phyloP scores from a whole-genome alignment of 164 flowering plant species.

The Amborella trichopoda region DNA sequence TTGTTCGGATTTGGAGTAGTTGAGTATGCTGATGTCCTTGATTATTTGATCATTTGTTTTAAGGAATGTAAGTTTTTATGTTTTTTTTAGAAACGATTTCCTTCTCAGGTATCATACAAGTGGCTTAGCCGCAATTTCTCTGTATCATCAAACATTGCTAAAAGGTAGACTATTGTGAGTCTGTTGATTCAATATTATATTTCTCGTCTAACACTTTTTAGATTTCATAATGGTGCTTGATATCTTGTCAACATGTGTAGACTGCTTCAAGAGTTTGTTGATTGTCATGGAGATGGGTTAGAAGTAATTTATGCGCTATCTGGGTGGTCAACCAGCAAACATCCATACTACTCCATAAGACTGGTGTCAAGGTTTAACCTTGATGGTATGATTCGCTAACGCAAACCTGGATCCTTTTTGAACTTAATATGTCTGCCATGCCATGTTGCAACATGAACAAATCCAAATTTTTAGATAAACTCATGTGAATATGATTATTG shows the following conservation, averaged over 20 bases:
- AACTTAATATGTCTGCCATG: neutral
- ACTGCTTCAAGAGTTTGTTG: slow-evolving; percentile 72
- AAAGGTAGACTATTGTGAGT: slow-evolving; percentile 33
- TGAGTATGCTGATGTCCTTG: no score
- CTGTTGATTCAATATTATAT: slow-evolving; percentile 2
- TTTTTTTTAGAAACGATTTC: neutral
- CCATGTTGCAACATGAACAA: neutral
- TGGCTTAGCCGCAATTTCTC: slow-evolving; percentile 86
- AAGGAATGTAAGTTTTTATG: no score
- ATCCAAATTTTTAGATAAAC: neutral
- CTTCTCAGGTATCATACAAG: slow-evolving; percentile 77
- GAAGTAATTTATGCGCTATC: slow-evolving; percentile 58
- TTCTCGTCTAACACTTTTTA: neutral
- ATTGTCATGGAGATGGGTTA: slow-evolving; percentile 36
- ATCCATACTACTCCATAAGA: slow-evolving; percentile 41
- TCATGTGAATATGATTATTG: neutral
- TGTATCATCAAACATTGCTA: slow-evolving; percentile 73
- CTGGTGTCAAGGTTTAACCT: slow-evolving; percentile 58
- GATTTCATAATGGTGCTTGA: no score
- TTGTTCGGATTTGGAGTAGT: no score
- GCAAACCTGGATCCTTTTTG: neutral
- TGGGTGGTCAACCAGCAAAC: slow-evolving; percentile 61
- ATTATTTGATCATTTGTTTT: no score
- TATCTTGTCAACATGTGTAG: slow-evolving; percentile 18
- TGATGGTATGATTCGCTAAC: slow-evolving; percentile 32